Percentiles rank a stretch among this genome's conserved stretches.
phyloP scores from a whole-genome alignment of 2,329 filamentous ascomycete species.

The Colletotrichum magnum region DNA sequence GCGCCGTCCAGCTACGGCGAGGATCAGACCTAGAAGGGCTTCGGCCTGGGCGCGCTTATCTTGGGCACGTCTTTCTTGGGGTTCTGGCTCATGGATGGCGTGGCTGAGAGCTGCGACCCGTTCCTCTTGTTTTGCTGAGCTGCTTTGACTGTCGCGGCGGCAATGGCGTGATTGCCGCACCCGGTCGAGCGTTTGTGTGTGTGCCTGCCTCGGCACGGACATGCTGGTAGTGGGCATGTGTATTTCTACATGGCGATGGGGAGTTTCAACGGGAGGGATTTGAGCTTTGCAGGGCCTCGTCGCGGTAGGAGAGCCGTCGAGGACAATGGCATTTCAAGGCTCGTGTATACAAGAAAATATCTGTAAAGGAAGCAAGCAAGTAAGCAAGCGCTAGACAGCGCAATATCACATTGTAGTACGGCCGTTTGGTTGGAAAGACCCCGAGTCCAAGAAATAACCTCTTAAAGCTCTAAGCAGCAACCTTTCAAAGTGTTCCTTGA shows the following conservation, averaged over 20 bases:
- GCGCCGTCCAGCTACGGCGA: slow-evolving; percentile 42
- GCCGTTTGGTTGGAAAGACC: too few relatives aligned
- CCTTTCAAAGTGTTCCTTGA: too few relatives aligned
- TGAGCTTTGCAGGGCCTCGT: not conserved
- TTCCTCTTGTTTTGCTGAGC: too few relatives aligned
- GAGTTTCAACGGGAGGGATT: slow-evolving; percentile 29
- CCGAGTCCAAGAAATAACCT: too few relatives aligned
- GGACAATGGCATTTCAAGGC: slow-evolving; percentile 4
- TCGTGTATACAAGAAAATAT: slow-evolving; percentile 19
- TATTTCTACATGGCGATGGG: slow-evolving; percentile 36
- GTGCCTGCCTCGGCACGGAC: slow-evolving; percentile 5
- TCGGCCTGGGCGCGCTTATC: not conserved
- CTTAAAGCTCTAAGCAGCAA: too few relatives aligned
- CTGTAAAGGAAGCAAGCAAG: slow-evolving; percentile 11
- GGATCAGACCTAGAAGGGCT: slow-evolving; percentile 35
- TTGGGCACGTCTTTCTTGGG: too few relatives aligned
- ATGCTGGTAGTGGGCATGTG: slow-evolving; percentile 1
- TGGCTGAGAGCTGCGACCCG: too few relatives aligned
- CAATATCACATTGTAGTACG: not conserved
- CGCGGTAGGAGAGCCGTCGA: not conserved
- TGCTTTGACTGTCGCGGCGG: not conserved
- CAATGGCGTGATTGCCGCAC: slow-evolving; percentile 6
- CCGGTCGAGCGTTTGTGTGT: not conserved
- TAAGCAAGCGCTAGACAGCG: slow-evolving; percentile 10
- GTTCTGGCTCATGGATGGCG: too few relatives aligned